Base-by-base conservation (phyloP, 208 protist species). In the Acanthamoeba culbertsoni region DNA sequence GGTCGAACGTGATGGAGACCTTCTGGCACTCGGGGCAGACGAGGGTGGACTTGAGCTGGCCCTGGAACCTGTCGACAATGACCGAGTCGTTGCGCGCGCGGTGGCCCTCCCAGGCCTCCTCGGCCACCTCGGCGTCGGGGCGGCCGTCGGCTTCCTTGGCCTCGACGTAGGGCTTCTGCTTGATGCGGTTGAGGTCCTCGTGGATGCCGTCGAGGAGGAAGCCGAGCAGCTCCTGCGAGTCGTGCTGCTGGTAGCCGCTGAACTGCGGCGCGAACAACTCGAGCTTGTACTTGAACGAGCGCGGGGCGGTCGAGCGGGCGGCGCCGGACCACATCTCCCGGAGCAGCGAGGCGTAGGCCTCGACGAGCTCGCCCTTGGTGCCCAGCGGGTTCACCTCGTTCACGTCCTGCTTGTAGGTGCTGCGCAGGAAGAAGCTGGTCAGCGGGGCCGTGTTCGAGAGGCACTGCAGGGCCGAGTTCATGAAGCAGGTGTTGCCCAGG, bases 401-500 rank as follows among this genome's bases (percentile, higher is more conserved):
- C 28, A 97, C 79, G 40, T 96, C 94, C 8, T 31, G 8, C 20
- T 57, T 65, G 71, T 93, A 93, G 20, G 10, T 28, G 53, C 53
- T 40, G 23, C 42, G 42, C 53, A 93, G 71, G 57, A 93, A 93
- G 57, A 95, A 95, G 14, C 95, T 95, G 0, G 97, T 96, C 35
- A 99, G 97, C 26, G 79, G 84, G 12, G 89, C 93, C 63, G 93
- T 96, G 63, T 97, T 79, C 75, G 97, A 95, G 53, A 99, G 89
- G 94, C 98, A 99, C 96, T 99, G 99, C 75, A 99, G 82, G 1
- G 98, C 97, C 7, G 97, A 97, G 95, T 99, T 99, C 95, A 99
- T 98, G 94, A 99, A 99, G 95, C 99, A 99, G n/a, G 98, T 99
- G 94, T 98, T 99, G 75, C 97, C 97, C 3, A 99, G 94, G 94